Base-by-base conservation (phyloP, 495 filamentous ascomycete species). In the Aspergillus ostianus region DNA sequence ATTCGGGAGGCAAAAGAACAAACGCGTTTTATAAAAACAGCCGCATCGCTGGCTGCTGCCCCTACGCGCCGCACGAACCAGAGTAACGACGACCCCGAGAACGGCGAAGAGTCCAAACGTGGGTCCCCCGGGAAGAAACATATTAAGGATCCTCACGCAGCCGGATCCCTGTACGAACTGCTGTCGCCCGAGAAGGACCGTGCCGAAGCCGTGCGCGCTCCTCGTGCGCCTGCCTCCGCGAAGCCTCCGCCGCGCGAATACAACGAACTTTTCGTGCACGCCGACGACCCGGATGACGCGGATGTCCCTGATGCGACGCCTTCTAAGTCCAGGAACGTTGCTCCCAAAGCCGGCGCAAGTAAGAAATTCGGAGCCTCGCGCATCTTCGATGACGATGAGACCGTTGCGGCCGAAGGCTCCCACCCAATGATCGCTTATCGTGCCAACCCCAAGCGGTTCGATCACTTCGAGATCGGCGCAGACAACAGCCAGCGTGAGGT, bases 1-100 rank as follows among this genome's bases (percentile, higher is more conserved):
- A 93, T 98, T 72, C 89, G 87, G 59, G 92, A 96, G 67, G 90
- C 88, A 57, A 88, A 85, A 63, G 92, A 96, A 23, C 94, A 98
- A 73, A 80, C 86, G 47, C 87, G 82, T 63, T 77, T 96, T 59
- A 88, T 98, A 62, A 75, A 75, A 63, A 67, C 70, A 4, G 79
- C 75, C 49, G 68, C 67, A 47, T 59, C 56, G 45, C 50, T 65
- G 18, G 57, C 62, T 1, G 56, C 47, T 48, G 47, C 61, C 32
- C 51, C 63, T 30, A 27, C 64, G 36, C 36, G 36, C 8, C 36
- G 36, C 10, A 15, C 36, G 13, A 41, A 62, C 21, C 47, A 68
- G 20, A 53, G 62, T 26, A 29, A 26, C 50, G 50, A 52, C 8
- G 21, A 21, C 5, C 21, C 50, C 4, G 36, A 56, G 29, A 51